A percentile compares a stretch with the other conserved stretches of the same genome.
These are phyloP conservation scores for Saccharum officinarum DNA, from an alignment of 176 grass and related monocot species.

Conservation along the genomic window DNA sequence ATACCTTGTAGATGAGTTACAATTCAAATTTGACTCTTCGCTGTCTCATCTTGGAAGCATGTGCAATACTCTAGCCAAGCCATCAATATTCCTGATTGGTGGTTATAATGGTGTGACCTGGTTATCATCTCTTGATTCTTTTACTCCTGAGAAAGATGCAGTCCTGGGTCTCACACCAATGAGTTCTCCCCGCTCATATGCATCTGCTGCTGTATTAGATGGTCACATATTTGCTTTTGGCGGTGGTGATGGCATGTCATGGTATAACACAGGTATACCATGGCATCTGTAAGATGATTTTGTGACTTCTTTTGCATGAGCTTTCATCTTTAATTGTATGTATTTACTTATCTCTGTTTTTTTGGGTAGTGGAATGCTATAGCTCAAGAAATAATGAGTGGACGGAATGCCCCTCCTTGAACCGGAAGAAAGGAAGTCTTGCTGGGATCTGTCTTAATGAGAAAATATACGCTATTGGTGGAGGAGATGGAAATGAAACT, in stretches of 20 bases:
- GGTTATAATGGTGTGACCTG: constrained; percentile 77
- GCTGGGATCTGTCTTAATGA: constrained; percentile 59
- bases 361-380: constrained; percentile 77
- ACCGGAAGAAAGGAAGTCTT: constrained; percentile 69
- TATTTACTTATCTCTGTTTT: constrained; percentile 21
- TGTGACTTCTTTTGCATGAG: constrained; percentile 1
- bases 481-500: constrained; percentile 67
- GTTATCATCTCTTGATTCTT: constrained; percentile 77
- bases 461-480: constrained; percentile 92
- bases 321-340: constrained; percentile 20
- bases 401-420: constrained; percentile 70
- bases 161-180: constrained; percentile 69
- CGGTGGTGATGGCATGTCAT: constrained; percentile 65
- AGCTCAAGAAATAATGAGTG: constrained; percentile 66
- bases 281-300: constrained; percentile 22
- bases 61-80: constrained; percentile 28
- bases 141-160: constrained; percentile 58
- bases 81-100: constrained; percentile 71
- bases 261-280: constrained; percentile 50
- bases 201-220: constrained; percentile 57
- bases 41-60: constrained; percentile 40
- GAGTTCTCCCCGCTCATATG: constrained; percentile 69
- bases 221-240: constrained; percentile 76
- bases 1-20: constrained; percentile 61
- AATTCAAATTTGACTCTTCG: constrained; percentile 58